Conservation (phyloP, 228 moss, liverwort and hornwort genomes). For the Sphagnum fallax region DNA sequence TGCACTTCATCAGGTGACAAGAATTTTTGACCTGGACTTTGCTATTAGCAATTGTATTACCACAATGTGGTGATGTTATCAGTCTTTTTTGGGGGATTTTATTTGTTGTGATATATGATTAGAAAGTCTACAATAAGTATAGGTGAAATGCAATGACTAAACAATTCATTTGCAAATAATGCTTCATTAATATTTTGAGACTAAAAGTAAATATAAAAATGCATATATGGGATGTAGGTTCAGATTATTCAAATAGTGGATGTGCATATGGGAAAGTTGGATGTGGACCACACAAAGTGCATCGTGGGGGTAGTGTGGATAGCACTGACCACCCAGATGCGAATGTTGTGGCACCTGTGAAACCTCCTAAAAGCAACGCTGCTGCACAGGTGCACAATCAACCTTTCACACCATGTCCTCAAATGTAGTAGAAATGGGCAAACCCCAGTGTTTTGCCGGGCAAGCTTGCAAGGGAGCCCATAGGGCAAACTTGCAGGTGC, state of each 20-base stretch:
- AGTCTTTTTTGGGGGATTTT: too few species aligned
- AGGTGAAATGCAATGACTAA: too few species aligned
- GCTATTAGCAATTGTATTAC: too few species aligned
- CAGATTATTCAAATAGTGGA: conserved; percentile 49
- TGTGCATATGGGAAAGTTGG: conserved; percentile 46
- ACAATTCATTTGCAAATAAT: too few species aligned
- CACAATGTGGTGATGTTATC: too few species aligned
- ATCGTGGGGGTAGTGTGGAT: conserved; percentile 75
- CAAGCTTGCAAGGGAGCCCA: background rate
- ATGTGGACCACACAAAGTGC: conserved; percentile 71
- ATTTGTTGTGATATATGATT: too few species aligned
- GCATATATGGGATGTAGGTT: conserved; percentile 3
- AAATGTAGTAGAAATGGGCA: background rate
- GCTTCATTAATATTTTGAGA: too few species aligned
- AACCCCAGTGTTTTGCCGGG: conserved; percentile 1
- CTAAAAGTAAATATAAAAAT: too few species aligned
- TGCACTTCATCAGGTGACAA: conserved; percentile 69
- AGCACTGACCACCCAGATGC: conserved; percentile 65
- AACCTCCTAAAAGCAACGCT: conserved; percentile 97
- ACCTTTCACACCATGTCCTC: too few species aligned
- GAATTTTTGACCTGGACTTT: conserved; percentile 5
- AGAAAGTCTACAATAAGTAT: too few species aligned
- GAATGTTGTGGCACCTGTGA: conserved; percentile 59
- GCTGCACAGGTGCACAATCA: conserved; percentile 72
- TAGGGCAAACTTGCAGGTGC: too few species aligned